Evolutionary conservation across 306 rosid species (phyloP), one percentile per base, ranked within the genome.

Genomic region (Cucurbita maxima): DNA sequence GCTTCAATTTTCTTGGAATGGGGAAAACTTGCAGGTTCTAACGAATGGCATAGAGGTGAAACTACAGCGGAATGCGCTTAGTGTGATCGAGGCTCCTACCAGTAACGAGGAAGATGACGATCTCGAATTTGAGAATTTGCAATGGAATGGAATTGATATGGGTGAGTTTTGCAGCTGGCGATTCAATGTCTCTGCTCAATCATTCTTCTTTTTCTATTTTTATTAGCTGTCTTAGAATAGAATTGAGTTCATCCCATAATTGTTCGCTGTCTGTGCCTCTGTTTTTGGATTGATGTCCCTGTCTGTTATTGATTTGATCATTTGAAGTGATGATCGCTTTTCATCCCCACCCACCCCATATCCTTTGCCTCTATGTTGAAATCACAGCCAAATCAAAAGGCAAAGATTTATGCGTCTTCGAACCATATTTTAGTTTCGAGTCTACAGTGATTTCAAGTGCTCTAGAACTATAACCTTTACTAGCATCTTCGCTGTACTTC

Each of bases 21-120:
- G 52, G 55, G 19, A 20, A 9, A 22, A 64, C 7, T 14, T 78
- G 75, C 82, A 93, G 98, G 97, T 94, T 77, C 96, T 94, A 57
- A 91, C 98, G 16, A 94, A 94, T 71, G 98, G 98, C 54, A 94
- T 94, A 75, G 98, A 94, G 83, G 98, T 94, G 76, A 94, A 94
- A 79, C 88, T 94, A 12, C 98, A 94, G 80, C 90, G 98, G 74
- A 94, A 94, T 79, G 98, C 98, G 76, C 98, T 94, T 45, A 94
- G 98, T 58, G 98, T 94, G 77, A 82, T 94, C 61, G 98, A 94
- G 84, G 92, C 98, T 78, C 98, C 98, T 6, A 90, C 97, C 2
- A 97, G 98, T 10, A 89, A 90, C 3, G 98, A 94, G 79, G 98
- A 94, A 75, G 98, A 90, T n/a, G 96, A 89, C 68, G 95, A 89